Conservation (phyloP, 1,284 basidiomycete species). For the Exobasidium cylindrosporum region DNA sequence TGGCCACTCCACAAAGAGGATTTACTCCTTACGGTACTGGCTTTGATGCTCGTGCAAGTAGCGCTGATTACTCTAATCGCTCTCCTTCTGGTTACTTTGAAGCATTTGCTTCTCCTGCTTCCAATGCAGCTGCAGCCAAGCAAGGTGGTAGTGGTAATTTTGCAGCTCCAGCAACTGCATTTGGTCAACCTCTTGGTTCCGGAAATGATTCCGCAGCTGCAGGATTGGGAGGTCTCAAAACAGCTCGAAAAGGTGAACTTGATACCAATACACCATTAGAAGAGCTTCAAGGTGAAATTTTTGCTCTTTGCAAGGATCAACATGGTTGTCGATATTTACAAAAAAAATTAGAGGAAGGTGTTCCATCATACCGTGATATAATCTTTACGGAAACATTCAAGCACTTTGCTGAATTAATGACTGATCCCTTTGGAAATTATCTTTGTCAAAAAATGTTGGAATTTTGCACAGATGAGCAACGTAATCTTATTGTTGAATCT, state of each 20-base stretch:
- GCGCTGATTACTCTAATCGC: slow-evolving; percentile 20
- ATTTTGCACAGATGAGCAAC: slow-evolving; percentile 95
- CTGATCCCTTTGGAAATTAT: slow-evolving; percentile 98
- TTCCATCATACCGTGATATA: slow-evolving; percentile 71
- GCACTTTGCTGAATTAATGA: slow-evolving; percentile 98
- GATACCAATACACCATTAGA: slow-evolving; percentile 76
- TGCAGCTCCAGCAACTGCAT: slow-evolving; percentile 1
- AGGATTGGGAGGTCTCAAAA: slow-evolving; percentile 38
- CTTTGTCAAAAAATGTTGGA: slow-evolving; percentile 97
- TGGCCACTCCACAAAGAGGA: background rate
- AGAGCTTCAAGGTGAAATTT: slow-evolving; percentile 87
- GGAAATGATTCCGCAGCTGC: slow-evolving; percentile 58
- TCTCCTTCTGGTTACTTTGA: slow-evolving; percentile 42
- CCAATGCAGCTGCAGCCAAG: background rate
- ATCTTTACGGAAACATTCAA: slow-evolving; percentile 98
- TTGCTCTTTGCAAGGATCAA: slow-evolving; percentile 93
- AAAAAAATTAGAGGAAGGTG: slow-evolving; percentile 99
- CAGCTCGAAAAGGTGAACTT: slow-evolving; percentile 74
- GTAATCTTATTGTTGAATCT: slow-evolving; percentile 94
- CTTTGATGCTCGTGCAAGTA: background rate
- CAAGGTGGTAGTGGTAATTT: background rate
- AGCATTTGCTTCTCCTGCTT: slow-evolving; percentile 27
- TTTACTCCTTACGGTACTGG: background rate
- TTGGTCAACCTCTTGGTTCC: slow-evolving; percentile 18
- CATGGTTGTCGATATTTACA: slow-evolving; percentile 98